Percentiles rank a stretch among this genome's conserved stretches.
These are phyloP conservation scores for Dendrocalamus sinicus DNA, from an alignment of 176 grass and related monocot species.

Conservation along the genomic window DNA sequence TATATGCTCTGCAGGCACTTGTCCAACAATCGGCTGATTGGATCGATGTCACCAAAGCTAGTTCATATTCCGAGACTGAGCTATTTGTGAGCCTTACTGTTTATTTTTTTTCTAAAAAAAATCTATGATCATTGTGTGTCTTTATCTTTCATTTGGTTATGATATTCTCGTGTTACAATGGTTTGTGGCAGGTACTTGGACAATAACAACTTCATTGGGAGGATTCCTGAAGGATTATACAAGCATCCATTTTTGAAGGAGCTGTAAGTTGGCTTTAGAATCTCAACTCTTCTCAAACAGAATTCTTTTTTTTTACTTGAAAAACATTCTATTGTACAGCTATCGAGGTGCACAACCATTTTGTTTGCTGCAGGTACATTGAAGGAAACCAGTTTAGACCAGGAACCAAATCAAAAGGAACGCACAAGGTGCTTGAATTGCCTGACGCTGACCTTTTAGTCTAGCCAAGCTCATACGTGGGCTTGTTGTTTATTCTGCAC, in stretches of 20 bases:
- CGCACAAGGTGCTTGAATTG: constrained; percentile 87
- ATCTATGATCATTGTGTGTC: neutral
- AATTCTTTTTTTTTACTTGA: neutral
- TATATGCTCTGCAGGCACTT: constrained; percentile 63
- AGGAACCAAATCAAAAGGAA: constrained; percentile 78
- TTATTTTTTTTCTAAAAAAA: neutral
- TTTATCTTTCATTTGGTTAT: neutral
- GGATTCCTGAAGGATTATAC: constrained; percentile 92
- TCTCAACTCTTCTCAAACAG: constrained; percentile 17
- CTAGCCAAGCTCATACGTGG: constrained; percentile 36
- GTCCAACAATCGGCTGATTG: constrained; percentile 86
- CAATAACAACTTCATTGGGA: constrained; percentile 87
- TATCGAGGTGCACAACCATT: constrained; percentile 11
- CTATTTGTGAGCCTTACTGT: constrained; percentile 71
- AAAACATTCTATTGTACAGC: neutral
- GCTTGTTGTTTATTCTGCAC: neutral
- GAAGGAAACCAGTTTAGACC: constrained; percentile 93
- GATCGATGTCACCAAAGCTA: constrained; percentile 76
- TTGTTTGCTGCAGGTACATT: constrained; percentile 62
- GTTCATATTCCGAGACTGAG: constrained; percentile 83
- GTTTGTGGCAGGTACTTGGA: constrained; percentile 74
- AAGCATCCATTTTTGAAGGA: constrained; percentile 91
- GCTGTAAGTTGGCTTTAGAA: constrained; percentile 62
- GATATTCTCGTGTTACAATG: constrained; percentile 1
- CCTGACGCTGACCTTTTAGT: constrained; percentile 75